These are phyloP conservation scores for Cryphonectria parasitica DNA, from an alignment of 2,329 filamentous ascomycete species.

Conservation along the genomic window DNA sequence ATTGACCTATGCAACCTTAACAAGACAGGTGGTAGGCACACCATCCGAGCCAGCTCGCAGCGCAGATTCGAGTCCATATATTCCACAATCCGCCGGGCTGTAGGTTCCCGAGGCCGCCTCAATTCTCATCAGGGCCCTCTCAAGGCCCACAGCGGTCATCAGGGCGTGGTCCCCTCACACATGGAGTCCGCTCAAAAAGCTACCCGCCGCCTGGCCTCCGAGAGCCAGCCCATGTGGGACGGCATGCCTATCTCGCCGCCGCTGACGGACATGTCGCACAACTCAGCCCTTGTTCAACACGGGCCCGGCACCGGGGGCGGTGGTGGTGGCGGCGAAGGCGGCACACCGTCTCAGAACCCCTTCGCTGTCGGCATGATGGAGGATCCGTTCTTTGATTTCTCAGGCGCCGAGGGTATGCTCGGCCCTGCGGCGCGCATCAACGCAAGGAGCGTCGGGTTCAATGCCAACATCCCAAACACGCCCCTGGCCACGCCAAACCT, in stretches of 20 bases:
- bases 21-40: conserved; percentile 32
- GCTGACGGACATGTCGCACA: conserved; percentile 20
- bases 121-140: conserved; percentile 12
- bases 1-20: conserved; percentile 22
- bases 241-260: conserved; percentile 29
- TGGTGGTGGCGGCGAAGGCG: neutral
- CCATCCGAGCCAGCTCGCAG: conserved; percentile 29
- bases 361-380: conserved; percentile 36
- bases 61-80: conserved; percentile 38
- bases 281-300: conserved; percentile 3
- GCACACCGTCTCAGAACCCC: neutral
- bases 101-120: conserved; percentile 25
- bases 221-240: conserved; percentile 21
- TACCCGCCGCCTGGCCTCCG: conserved; percentile 16
- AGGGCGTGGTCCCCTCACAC: conserved; percentile 29
- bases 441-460: conserved; percentile 18
- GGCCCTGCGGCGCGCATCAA: conserved; percentile 22
- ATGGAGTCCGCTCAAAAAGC: conserved; percentile 23
- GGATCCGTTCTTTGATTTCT: conserved; percentile 37
- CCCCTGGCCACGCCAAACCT: conserved; percentile 46
- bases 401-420: conserved; percentile 16
- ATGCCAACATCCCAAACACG: conserved; percentile 38
- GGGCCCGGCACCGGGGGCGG: neutral
- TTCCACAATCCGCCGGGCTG: conserved; percentile 38
- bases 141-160: conserved; percentile 21